phyloP scores from a whole-genome alignment of 2,329 filamentous ascomycete species.

The Aspergillus floridensis region DNA sequence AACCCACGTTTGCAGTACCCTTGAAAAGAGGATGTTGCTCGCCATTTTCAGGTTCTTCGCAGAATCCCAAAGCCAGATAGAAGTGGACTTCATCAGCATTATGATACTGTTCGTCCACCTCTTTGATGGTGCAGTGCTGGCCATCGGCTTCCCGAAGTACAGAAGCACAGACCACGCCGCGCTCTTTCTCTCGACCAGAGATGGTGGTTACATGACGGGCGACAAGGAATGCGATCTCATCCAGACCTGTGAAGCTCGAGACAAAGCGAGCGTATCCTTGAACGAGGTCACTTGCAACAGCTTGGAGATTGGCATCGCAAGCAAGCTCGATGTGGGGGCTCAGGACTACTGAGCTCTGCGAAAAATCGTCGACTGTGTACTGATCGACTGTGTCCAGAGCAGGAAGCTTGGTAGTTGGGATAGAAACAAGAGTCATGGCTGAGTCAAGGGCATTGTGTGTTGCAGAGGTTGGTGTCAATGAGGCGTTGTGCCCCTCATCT shows the following conservation, averaged over 20 bases:
- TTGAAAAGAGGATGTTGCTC: conserved; percentile 2
- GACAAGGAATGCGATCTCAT: conserved; percentile 26
- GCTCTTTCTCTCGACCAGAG: conserved; percentile 1
- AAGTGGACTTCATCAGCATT: conserved; percentile 23
- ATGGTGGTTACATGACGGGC: conserved; percentile 9
- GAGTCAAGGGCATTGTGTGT: neutral
- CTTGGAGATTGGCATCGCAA: conserved; percentile 8
- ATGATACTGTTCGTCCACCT: conserved; percentile 13
- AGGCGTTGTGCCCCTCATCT: conserved; percentile 13
- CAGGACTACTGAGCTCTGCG: conserved; percentile 2
- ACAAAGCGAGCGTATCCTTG: conserved; percentile 28
- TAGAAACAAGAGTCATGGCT: conserved; percentile 2
- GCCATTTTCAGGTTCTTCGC: conserved; percentile 17
- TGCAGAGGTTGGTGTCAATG: neutral
- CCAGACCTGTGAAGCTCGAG: conserved; percentile 23
- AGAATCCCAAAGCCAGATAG: conserved; percentile 18
- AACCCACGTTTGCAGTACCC: conserved; percentile 16
- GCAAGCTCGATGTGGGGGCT: conserved; percentile 13
- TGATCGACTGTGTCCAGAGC: conserved; percentile 26
- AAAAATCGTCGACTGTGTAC: conserved; percentile 18
- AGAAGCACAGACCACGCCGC: conserved; percentile 16
- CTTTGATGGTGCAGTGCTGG: conserved; percentile 8
- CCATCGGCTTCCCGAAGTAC: neutral
- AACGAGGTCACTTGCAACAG: conserved; percentile 17
- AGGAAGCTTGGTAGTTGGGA: conserved; percentile 27